A percentile compares a stretch with the other conserved stretches of the same genome.
Conservation (phyloP, 305 asterid genomes). For the Fraxinus dipetala region DNA sequence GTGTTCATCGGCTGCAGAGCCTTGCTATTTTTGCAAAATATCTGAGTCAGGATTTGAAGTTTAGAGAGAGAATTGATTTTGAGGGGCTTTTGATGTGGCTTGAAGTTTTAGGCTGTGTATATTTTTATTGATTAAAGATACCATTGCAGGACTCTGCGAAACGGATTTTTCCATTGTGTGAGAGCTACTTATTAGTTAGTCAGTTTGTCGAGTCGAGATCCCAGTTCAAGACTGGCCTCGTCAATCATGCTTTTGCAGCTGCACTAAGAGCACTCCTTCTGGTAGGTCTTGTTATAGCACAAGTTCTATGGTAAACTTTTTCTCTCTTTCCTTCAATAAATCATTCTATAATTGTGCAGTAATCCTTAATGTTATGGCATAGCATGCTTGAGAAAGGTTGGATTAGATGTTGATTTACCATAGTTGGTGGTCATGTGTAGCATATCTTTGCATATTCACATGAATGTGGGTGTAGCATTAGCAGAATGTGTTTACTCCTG, state of each 20-base stretch:
- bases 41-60: not conserved
- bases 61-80: not conserved
- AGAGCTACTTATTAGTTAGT: conserved; percentile 68
- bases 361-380: not conserved
- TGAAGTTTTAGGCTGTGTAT: conserved; percentile 13
- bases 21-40: not conserved
- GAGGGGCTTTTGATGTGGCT: not conserved
- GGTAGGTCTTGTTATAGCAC: conserved; percentile 38
- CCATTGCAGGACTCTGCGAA: conserved; percentile 80
- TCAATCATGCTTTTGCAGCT: conserved; percentile 97
- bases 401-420: not conserved
- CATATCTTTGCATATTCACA: not conserved
- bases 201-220: conserved; percentile 95
- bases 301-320: not conserved
- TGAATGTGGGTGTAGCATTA: not conserved
- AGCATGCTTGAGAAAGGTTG: conserved; percentile 6
- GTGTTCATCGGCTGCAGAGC: conserved; percentile 14
- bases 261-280: conserved; percentile 86
- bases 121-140: conserved; percentile 13
- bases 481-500: conserved; percentile 13
- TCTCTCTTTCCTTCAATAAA: not conserved
- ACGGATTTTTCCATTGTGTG: conserved; percentile 80
- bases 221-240: conserved; percentile 86
- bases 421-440: conserved; percentile 1
- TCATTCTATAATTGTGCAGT: conserved; percentile 4